Percentiles rank a stretch among this genome's conserved stretches.
phyloP scores from a whole-genome alignment of 345 rosid genomes.

The Pugionium cornutum region DNA sequence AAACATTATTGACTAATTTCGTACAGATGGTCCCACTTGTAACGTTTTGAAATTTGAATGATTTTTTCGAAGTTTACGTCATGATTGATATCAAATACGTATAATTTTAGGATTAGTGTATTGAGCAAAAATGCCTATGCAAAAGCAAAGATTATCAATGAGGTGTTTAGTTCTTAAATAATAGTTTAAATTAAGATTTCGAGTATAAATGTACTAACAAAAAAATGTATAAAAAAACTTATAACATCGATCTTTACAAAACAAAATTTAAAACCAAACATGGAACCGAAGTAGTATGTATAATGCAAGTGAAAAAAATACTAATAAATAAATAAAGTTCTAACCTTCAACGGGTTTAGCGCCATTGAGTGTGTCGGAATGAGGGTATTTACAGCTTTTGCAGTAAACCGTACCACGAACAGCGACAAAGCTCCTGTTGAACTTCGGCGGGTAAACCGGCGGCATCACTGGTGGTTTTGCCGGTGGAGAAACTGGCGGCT shows the following conservation, averaged over 20 bases:
- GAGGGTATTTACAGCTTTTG: slow-evolving; percentile 81
- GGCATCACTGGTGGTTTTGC: slow-evolving; percentile 41
- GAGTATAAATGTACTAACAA: too few relatives aligned
- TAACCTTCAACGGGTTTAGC: slow-evolving; percentile 66
- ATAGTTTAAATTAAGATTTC: too few relatives aligned
- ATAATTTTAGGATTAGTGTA: not conserved
- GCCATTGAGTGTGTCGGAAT: slow-evolving; percentile 55
- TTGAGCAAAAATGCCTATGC: slow-evolving; percentile 5
- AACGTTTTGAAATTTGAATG: slow-evolving; percentile 33
- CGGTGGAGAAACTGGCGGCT: slow-evolving; percentile 49
- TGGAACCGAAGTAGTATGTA: too few relatives aligned
- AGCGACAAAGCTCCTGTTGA: slow-evolving; percentile 60
- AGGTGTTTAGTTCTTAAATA: not conserved
- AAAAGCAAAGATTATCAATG: not conserved
- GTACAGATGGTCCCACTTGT: slow-evolving; percentile 32
- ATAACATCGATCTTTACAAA: too few relatives aligned
- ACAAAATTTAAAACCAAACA: too few relatives aligned
- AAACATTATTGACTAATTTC: slow-evolving; percentile 18
- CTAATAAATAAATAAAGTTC: not conserved
- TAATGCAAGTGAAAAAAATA: not conserved
- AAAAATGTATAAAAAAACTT: too few relatives aligned
- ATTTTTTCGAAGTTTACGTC: slow-evolving; percentile 25
- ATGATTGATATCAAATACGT: slow-evolving; percentile 11
- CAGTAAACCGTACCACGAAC: slow-evolving; percentile 81
- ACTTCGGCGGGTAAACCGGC: slow-evolving; percentile 39